Evolutionary conservation across 202 grass and related monocot genomes (phyloP).

Genomic region (Setaria viridis): DNA sequence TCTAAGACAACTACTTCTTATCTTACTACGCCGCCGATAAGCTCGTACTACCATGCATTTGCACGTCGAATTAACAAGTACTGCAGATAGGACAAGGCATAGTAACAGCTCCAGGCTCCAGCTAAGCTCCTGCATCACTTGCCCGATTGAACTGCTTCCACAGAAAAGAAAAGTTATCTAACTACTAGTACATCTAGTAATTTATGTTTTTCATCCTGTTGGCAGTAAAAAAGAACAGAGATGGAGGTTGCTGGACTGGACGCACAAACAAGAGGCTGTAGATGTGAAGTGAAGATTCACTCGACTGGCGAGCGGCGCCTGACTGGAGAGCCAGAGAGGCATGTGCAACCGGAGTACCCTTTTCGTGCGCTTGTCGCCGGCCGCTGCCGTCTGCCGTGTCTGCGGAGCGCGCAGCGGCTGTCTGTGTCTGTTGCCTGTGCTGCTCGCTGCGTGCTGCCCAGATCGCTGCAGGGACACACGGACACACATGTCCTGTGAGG

Average conservation of each 20-base stretch:
- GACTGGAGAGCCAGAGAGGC: too few species aligned
- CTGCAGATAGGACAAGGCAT: background rate
- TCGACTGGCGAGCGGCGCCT: too few species aligned
- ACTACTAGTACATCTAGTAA: background rate
- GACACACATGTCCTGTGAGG: constrained; percentile 35
- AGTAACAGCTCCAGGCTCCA: background rate
- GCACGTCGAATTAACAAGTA: constrained; percentile 1
- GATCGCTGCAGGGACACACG: constrained; percentile 5
- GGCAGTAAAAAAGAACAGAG: background rate
- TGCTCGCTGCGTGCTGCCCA: background rate
- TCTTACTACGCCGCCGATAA: background rate
- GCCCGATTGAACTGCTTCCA: background rate
- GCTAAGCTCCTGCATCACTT: background rate
- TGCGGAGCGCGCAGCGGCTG: background rate
- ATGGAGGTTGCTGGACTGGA: background rate
- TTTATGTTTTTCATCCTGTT: too few species aligned
- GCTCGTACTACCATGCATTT: background rate
- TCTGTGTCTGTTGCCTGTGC: background rate
- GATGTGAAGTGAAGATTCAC: background rate
- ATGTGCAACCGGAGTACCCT: background rate
- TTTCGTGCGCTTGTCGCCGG: constrained; percentile 32
- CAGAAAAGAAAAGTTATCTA: background rate
- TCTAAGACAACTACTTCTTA: background rate
- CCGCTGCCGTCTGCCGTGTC: background rate
- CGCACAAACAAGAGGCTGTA: background rate